Conservation (phyloP, 768 basidiomycete species). For the Chalciporus chontae region DNA sequence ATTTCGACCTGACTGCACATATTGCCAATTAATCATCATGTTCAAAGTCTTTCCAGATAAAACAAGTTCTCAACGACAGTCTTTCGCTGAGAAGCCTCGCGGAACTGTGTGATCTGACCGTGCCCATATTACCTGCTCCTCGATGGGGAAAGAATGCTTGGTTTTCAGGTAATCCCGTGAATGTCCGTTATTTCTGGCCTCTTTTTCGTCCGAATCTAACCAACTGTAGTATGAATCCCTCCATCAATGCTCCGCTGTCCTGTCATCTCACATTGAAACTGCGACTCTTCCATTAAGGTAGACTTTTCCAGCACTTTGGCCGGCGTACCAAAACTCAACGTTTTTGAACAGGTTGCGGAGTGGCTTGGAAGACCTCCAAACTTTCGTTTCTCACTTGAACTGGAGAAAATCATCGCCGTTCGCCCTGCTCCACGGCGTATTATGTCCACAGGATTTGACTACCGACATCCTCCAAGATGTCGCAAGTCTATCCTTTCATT, state of each 20-base stretch:
- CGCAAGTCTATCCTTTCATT: constrained; percentile 41
- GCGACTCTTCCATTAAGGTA: constrained; percentile 60
- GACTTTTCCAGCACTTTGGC: background rate
- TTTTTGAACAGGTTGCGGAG: constrained; percentile 31
- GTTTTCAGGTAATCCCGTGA: constrained; percentile 15
- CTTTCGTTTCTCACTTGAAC: constrained; percentile 46
- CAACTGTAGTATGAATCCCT: constrained; percentile 28
- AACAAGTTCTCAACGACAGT: constrained; percentile 58
- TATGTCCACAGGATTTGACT: constrained; percentile 37
- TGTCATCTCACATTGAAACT: constrained; percentile 57
- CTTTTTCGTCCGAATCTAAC: constrained; percentile 8
- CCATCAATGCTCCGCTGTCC: constrained; percentile 55
- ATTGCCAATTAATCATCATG: background rate
- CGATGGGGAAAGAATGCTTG: constrained; percentile 39
- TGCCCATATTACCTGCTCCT: constrained; percentile 48
- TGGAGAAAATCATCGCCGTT: constrained; percentile 53
- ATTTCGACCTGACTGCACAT: constrained; percentile 1
- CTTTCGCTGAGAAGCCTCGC: constrained; percentile 50
- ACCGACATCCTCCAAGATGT: constrained; percentile 27
- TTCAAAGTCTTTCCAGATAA: constrained; percentile 34
- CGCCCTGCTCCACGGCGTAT: constrained; percentile 51
- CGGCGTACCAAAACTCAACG: background rate
- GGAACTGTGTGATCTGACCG: constrained; percentile 46
- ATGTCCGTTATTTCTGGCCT: constrained; percentile 16
- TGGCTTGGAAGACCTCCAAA: constrained; percentile 39